These are phyloP conservation scores for Cyphellophora europaea DNA, from an alignment of 2,329 filamentous ascomycete genomes.

Conservation along the genomic window DNA sequence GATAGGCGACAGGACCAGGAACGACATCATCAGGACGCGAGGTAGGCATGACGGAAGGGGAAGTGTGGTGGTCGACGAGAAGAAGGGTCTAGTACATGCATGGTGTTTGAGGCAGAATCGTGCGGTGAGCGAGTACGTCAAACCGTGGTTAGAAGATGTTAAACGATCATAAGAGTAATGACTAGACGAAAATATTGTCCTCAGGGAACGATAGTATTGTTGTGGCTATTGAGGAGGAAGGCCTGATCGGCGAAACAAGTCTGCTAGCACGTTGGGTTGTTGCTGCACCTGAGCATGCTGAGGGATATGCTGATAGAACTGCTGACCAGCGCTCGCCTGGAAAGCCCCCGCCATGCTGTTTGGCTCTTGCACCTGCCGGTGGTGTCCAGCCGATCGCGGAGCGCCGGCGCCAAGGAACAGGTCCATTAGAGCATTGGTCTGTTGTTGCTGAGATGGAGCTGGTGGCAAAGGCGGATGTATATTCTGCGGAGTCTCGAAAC, in stretches of 20 bases:
- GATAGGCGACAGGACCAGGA: constrained; percentile 49
- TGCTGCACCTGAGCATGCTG: too few relatives aligned
- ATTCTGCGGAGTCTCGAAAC: constrained; percentile 1
- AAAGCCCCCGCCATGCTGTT: too few relatives aligned
- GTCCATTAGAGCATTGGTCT: constrained; percentile 1
- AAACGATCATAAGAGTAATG: background rate
- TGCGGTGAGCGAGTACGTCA: constrained; percentile 43
- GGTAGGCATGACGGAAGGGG: constrained; percentile 21
- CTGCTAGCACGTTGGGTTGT: constrained; percentile 29
- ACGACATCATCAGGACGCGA: constrained; percentile 38
- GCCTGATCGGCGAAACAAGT: constrained; percentile 35
- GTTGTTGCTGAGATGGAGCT: constrained; percentile 9
- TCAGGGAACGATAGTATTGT: too few relatives aligned
- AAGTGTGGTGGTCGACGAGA: constrained; percentile 44
- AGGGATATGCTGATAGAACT: too few relatives aligned
- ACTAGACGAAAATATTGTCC: too few relatives aligned
- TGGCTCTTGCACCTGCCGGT: too few relatives aligned
- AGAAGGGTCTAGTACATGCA: constrained; percentile 46
- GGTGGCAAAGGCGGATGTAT: constrained; percentile 1
- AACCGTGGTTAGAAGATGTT: constrained; percentile 38
- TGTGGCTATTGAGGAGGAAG: too few relatives aligned
- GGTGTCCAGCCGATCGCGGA: too few relatives aligned
- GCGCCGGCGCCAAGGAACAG: constrained; percentile 1
- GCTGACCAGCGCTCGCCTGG: too few relatives aligned
- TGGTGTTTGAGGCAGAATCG: constrained; percentile 45